Conservation (phyloP, 768 basidiomycete genomes). For the Trichaptum fuscoviolaceum region DNA sequence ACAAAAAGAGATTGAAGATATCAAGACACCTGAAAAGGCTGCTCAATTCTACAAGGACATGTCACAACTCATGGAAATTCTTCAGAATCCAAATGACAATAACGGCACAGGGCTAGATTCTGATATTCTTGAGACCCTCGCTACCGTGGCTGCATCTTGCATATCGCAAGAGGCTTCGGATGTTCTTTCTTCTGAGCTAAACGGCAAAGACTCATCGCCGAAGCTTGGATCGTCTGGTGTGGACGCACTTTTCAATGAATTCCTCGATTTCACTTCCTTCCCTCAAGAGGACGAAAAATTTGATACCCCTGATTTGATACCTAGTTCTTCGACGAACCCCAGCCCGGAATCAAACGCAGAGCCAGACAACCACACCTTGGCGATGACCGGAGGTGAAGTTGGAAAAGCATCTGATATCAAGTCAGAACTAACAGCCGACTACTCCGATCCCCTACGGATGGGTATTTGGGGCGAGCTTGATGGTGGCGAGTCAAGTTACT, state of each 20-base stretch:
- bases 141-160: constrained; percentile 21
- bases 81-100: constrained; percentile 36
- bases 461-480: constrained; percentile 67
- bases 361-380: constrained; percentile 35
- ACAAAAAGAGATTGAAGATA: constrained; percentile 33
- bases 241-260: constrained; percentile 51
- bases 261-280: constrained; percentile 66
- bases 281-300: constrained; percentile 63
- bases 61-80: constrained; percentile 51
- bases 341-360: constrained; percentile 75
- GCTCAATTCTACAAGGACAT: constrained; percentile 56
- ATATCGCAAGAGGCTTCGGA: constrained; percentile 7
- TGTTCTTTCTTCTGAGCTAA: constrained; percentile 22
- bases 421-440: constrained; percentile 40
- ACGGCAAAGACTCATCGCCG: constrained; percentile 29
- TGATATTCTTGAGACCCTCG: constrained; percentile 24
- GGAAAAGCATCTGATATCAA: constrained; percentile 32
- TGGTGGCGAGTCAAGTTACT: constrained; percentile 70
- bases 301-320: constrained; percentile 69
- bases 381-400: constrained; percentile 39
- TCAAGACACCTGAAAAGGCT: constrained; percentile 67
- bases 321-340: constrained; percentile 66
- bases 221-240: constrained; percentile 29
- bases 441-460: constrained; percentile 47
- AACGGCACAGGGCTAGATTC: constrained; percentile 32